Evolutionary conservation across 352 stramenopile genomes (phyloP).

Genomic region (Globisporangium camurandrum): DNA sequence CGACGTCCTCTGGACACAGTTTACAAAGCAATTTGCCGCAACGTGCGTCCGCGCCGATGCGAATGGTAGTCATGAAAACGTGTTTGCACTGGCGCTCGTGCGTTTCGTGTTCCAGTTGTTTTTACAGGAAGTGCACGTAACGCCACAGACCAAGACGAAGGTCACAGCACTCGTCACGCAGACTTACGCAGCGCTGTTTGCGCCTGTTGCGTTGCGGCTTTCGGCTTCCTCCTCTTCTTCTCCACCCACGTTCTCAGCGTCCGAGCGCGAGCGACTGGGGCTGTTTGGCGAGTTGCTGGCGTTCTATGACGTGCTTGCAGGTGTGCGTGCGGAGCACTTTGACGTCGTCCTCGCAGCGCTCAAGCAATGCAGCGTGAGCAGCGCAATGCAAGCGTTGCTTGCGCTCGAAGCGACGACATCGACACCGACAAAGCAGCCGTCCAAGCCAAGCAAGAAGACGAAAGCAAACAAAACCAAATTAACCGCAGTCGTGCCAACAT

Average conservation of each 20-base stretch:
- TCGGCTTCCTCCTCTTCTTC: not conserved
- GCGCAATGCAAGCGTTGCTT: constrained; percentile 36
- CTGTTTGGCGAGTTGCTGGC: constrained; percentile 73
- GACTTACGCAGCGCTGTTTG: constrained; percentile 49
- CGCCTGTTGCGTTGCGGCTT: constrained; percentile 20
- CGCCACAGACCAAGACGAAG: constrained; percentile 60
- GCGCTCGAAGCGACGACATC: constrained; percentile 4
- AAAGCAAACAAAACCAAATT: not conserved
- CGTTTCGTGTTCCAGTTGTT: constrained; percentile 75
- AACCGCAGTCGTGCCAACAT: not conserved
- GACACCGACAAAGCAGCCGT: too few species aligned
- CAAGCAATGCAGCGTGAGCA: constrained; percentile 20
- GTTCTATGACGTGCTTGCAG: constrained; percentile 49
- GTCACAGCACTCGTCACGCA: constrained; percentile 35
- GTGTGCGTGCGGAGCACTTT: constrained; percentile 32
- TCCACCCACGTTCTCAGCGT: constrained; percentile 20
- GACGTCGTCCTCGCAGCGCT: constrained; percentile 39
- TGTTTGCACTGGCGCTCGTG: constrained; percentile 32
- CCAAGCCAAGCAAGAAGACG: constrained; percentile 9
- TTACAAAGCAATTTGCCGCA: constrained; percentile 39
- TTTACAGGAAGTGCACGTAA: constrained; percentile 75
- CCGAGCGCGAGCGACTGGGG: constrained; percentile 58
- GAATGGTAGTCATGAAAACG: constrained; percentile 1
- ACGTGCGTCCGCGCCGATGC: constrained; percentile 6
- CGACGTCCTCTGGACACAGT: constrained; percentile 64